phyloP scores from a whole-genome alignment of 176 grass and related monocot genomes.

The Musa acuminata region DNA sequence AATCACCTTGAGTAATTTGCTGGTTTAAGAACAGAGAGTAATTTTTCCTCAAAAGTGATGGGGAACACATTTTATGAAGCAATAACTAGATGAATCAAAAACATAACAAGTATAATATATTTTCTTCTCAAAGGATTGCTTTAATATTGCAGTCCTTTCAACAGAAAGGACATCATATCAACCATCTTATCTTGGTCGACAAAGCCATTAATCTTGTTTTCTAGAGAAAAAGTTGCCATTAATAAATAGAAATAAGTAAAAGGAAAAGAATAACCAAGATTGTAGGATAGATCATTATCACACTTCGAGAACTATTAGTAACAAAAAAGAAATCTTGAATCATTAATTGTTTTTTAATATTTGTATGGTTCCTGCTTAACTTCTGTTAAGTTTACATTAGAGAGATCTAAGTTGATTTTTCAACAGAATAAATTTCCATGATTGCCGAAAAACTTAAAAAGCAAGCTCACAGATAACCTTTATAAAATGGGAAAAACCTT shows the following conservation, averaged over 20 bases:
- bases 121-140: too few relatives aligned
- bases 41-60: too few relatives aligned
- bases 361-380: neutral
- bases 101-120: too few relatives aligned
- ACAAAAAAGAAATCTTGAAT: too few relatives aligned
- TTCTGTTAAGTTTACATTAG: neutral
- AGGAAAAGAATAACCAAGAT: neutral
- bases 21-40: too few relatives aligned
- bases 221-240: neutral
- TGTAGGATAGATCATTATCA: too few relatives aligned
- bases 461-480: neutral
- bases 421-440: neutral
- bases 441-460: neutral
- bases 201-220: neutral
- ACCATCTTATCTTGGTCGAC: neutral
- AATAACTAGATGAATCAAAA: neutral
- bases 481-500: neutral
- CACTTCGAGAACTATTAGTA: too few relatives aligned
- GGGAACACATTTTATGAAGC: too few relatives aligned
- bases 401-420: neutral
- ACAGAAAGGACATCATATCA: neutral
- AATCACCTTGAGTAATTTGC: too few relatives aligned
- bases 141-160: too few relatives aligned
- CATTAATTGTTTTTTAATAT: too few relatives aligned
- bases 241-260: neutral